Conservation (phyloP, 176 grass and related monocot genomes). For the Pontederia paniculata region DNA sequence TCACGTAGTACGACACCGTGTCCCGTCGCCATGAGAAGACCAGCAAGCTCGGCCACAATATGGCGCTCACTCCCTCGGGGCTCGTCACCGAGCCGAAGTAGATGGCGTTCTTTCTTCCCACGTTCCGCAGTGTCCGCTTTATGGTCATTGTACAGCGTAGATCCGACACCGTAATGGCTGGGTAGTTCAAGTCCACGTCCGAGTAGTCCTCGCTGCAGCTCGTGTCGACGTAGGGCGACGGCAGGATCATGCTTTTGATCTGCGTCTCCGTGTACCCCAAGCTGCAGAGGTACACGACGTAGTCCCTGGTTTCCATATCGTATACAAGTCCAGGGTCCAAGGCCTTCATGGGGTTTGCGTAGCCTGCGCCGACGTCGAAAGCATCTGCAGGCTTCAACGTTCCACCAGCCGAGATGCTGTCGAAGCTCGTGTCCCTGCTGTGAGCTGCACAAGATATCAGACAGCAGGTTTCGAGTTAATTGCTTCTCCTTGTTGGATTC, state of each 20-base stretch:
- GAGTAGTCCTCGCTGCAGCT: conserved; percentile 21
- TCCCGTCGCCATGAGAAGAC: conserved; percentile 27
- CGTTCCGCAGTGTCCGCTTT: conserved; percentile 62
- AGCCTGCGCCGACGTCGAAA: conserved; percentile 68
- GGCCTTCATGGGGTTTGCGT: conserved; percentile 57
- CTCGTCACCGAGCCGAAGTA: conserved; percentile 34
- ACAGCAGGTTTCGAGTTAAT: neutral
- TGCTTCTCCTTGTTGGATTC: no score
- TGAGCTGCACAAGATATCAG: conserved; percentile 27
- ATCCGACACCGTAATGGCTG: conserved; percentile 47
- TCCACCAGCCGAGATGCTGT: conserved; percentile 51
- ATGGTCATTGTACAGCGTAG: conserved; percentile 35
- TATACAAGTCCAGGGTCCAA: conserved; percentile 81
- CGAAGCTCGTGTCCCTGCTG: conserved; percentile 45
- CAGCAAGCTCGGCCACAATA: conserved; percentile 51
- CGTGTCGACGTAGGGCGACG: conserved; percentile 32
- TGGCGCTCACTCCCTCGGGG: conserved; percentile 37
- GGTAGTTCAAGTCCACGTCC: conserved; percentile 57
- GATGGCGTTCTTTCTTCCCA: conserved; percentile 33
- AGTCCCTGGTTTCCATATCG: conserved; percentile 43
- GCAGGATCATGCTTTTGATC: conserved; percentile 52
- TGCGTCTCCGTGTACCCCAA: conserved; percentile 48
- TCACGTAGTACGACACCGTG: conserved; percentile 49
- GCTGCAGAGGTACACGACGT: conserved; percentile 64
- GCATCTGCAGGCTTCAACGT: conserved; percentile 58